A percentile compares a stretch with the other conserved stretches of the same genome.
Evolutionary conservation across 169 alveolate genomes (phyloP).

Genomic region (Cryptosporidium canis): DNA sequence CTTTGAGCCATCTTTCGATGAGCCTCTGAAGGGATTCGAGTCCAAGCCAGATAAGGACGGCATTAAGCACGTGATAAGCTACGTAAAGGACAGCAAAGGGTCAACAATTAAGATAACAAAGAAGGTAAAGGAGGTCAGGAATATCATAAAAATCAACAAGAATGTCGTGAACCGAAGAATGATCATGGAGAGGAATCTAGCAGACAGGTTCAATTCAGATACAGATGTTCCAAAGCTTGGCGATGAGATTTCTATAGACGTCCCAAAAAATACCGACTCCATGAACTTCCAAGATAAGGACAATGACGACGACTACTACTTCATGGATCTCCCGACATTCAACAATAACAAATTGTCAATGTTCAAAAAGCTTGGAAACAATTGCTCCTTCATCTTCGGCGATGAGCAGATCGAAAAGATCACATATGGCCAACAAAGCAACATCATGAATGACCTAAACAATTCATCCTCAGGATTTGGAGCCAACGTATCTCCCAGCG

Average conservation of each 20-base stretch:
- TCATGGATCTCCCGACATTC: slow-evolving; percentile 67
- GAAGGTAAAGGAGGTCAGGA: slow-evolving; percentile 35
- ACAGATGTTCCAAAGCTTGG: slow-evolving; percentile 67
- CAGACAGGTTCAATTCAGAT: slow-evolving; percentile 58
- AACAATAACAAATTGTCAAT: slow-evolving; percentile 6
- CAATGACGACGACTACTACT: slow-evolving; percentile 74
- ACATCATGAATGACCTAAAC: not conserved
- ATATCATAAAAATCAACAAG: slow-evolving; percentile 35
- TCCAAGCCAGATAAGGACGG: slow-evolving; percentile 70
- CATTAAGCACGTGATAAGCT: slow-evolving; percentile 65
- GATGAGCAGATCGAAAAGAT: slow-evolving; percentile 74
- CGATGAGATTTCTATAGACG: slow-evolving; percentile 79
- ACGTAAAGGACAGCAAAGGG: slow-evolving; percentile 49
- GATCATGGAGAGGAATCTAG: slow-evolving; percentile 41
- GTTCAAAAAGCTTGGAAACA: slow-evolving; percentile 77
- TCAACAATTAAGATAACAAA: slow-evolving; percentile 55
- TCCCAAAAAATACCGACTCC: slow-evolving; percentile 74
- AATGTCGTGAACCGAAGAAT: slow-evolving; percentile 33
- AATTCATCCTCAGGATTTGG: not conserved
- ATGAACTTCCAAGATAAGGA: slow-evolving; percentile 72
- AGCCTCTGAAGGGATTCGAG: slow-evolving; percentile 69
- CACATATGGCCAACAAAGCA: slow-evolving; percentile 74
- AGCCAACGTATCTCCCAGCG: not conserved
- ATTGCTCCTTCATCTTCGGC: slow-evolving; percentile 73
- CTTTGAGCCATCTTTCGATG: slow-evolving; percentile 72